Base-by-base conservation (phyloP, 495 filamentous ascomycete species). In the Penicillium diatomitis region DNA sequence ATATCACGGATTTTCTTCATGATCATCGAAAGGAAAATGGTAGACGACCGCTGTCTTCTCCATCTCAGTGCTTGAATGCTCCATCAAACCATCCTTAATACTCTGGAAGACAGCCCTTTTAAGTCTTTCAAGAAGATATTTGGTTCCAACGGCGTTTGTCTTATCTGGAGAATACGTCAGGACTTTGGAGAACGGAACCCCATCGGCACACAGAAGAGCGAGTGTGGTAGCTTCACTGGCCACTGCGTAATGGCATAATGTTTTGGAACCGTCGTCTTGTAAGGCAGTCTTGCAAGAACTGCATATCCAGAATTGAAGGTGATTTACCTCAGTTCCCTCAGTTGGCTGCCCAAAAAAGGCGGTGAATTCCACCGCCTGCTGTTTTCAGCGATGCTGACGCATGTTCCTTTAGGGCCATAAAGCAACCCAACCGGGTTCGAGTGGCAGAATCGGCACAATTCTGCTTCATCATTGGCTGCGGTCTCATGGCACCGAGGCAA, bases 191-290 rank as follows among this genome's bases (percentile, higher is more conserved):
- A 60, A 65, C 8, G 65, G 69, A 30, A 68, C 48, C 8, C 58
- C 52, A 35, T 62, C 39, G 27, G 53, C 36, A 29, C 29, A 47
- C 7, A 68, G 57, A 51, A 62, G 61, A n/a, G 51, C 57, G 41
- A 72, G 54, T 20, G 67, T 69, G 0, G 67, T 62, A 32, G 61
- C 69, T 43, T 72, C 66, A 54, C 67, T 70, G 4, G 61, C 65
- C 3, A 62, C 56, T 11, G 56, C n/a, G n/a, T n/a, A n/a, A n/a
- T n/a, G n/a, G n/a, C 43, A 37, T 56, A 42, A 41, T 56, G 38
- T 47, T 62, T 64, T 6, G 63, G 65, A 5, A 52, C 53, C 12
- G 62, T 64, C 2, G 43, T 41, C n/a, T 44, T 49, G 43, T 60
- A 67, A 0, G 64, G 66, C 5, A 67, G 38, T 11, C 60, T 48